Conservation (phyloP, 345 rosid species). For the Fremontodendron californicum region DNA sequence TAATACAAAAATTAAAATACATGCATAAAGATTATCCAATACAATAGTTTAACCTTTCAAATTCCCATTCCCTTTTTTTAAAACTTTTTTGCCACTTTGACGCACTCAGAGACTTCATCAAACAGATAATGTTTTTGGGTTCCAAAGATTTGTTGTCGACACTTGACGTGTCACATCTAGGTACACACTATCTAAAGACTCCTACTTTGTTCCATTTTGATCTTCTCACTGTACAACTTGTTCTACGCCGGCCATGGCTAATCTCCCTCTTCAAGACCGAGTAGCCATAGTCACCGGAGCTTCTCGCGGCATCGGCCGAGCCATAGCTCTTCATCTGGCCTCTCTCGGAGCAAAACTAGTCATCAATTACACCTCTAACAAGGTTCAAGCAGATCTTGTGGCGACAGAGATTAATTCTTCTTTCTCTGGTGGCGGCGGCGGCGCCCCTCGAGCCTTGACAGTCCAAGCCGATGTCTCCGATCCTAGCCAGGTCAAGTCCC, state of each 20-base stretch:
- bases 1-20: no score
- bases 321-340: slow-evolving; percentile 49
- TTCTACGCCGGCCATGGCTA: background rate
- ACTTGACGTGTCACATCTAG: background rate
- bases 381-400: background rate
- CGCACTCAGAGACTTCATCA: no score
- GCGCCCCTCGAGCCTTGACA: slow-evolving; percentile 34
- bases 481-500: slow-evolving; percentile 50
- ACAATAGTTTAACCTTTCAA: no score
- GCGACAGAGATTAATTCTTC: background rate
- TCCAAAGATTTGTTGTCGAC: no score
- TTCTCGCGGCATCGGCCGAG: slow-evolving; percentile 63
- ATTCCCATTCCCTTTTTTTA: no score
- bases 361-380: slow-evolving; percentile 31
- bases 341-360: slow-evolving; percentile 53
- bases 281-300: slow-evolving; percentile 67
- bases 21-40: no score
- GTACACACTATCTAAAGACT: background rate
- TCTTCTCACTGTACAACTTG: background rate
- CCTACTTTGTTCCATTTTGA: background rate
- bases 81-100: no score
- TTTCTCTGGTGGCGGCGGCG: background rate
- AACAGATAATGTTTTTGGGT: no score
- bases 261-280: slow-evolving; percentile 44
- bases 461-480: slow-evolving; percentile 52